Evolutionary conservation across 306 rosid species (phyloP).

Genomic region (Casuarina glauca): DNA sequence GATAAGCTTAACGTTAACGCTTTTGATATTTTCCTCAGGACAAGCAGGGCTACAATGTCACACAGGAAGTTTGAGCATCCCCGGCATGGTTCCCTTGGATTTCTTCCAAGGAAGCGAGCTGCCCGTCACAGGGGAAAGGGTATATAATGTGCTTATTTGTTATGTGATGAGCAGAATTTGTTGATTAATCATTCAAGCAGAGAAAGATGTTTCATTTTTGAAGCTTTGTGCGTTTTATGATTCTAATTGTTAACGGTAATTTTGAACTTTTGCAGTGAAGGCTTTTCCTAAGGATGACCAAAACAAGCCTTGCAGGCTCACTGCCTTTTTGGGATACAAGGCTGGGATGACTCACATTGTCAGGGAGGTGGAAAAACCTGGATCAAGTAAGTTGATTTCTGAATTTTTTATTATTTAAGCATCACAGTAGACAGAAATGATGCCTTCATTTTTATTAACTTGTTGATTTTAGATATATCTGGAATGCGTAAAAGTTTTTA

Average conservation of each 20-base stretch:
- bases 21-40: background rate
- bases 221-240: background rate
- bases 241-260: background rate
- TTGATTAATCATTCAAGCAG: background rate
- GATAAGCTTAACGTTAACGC: no score
- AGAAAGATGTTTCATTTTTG: background rate
- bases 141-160: background rate
- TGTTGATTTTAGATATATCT: background rate
- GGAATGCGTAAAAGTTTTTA: background rate
- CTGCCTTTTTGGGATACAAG: slow-evolving; percentile 82
- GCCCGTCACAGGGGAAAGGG: slow-evolving; percentile 86
- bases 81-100: slow-evolving; percentile 85
- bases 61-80: slow-evolving; percentile 95
- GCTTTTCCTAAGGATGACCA: slow-evolving; percentile 87
- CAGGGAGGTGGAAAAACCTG: slow-evolving; percentile 83
- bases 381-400: slow-evolving; percentile 50
- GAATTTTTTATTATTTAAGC: background rate
- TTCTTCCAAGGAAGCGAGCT: slow-evolving; percentile 86
- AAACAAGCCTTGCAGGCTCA: slow-evolving; percentile 59
- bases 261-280: slow-evolving; percentile 56
- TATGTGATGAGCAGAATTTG: background rate
- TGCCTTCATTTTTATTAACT: background rate
- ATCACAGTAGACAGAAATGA: background rate
- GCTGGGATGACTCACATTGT: slow-evolving; percentile 95
- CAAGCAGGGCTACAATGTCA: slow-evolving; percentile 58